Conservation (phyloP, 2,329 filamentous ascomycete genomes). For the Pleomassaria siparia region DNA sequence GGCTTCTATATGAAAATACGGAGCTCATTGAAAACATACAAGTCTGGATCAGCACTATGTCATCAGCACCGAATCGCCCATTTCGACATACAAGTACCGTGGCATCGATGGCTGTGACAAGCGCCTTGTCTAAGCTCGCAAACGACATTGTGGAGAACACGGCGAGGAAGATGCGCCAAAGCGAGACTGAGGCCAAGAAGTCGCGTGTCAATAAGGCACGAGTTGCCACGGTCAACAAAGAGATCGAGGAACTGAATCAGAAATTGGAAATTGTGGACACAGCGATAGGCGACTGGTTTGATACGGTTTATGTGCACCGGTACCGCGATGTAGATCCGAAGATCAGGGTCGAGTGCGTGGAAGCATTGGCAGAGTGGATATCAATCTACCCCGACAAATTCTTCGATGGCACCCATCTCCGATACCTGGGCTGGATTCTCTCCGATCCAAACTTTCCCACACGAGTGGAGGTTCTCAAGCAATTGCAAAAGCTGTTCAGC, state of each 20-base stretch:
- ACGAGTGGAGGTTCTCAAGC: slow-evolving; percentile 81
- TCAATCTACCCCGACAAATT: slow-evolving; percentile 80
- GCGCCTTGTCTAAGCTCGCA: slow-evolving; percentile 73
- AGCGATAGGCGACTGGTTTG: slow-evolving; percentile 81
- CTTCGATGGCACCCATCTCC: slow-evolving; percentile 85
- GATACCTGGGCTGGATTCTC: slow-evolving; percentile 94
- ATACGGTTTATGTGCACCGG: slow-evolving; percentile 90
- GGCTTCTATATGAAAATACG: slow-evolving; percentile 73
- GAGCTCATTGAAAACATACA: slow-evolving; percentile 85
- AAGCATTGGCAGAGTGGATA: slow-evolving; percentile 88
- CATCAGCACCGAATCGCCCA: slow-evolving; percentile 80
- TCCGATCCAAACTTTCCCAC: slow-evolving; percentile 77
- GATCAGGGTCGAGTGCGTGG: slow-evolving; percentile 85
- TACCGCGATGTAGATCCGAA: slow-evolving; percentile 92
- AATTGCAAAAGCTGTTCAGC: slow-evolving; percentile 77
- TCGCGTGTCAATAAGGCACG: slow-evolving; percentile 76
- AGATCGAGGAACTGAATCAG: slow-evolving; percentile 68
- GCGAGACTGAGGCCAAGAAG: slow-evolving; percentile 75
- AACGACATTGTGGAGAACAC: slow-evolving; percentile 70
- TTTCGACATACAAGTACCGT: slow-evolving; percentile 94
- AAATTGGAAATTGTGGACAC: slow-evolving; percentile 70
- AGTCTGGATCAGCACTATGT: slow-evolving; percentile 88
- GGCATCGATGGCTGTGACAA: slow-evolving; percentile 77
- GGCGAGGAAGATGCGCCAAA: slow-evolving; percentile 74
- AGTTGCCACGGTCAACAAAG: slow-evolving; percentile 70